Percentiles rank a stretch among this genome's conserved stretches.
These are phyloP conservation scores for Melanopsichium pennsylvanicum DNA, from an alignment of 1,284 basidiomycete genomes.

Conservation along the genomic window DNA sequence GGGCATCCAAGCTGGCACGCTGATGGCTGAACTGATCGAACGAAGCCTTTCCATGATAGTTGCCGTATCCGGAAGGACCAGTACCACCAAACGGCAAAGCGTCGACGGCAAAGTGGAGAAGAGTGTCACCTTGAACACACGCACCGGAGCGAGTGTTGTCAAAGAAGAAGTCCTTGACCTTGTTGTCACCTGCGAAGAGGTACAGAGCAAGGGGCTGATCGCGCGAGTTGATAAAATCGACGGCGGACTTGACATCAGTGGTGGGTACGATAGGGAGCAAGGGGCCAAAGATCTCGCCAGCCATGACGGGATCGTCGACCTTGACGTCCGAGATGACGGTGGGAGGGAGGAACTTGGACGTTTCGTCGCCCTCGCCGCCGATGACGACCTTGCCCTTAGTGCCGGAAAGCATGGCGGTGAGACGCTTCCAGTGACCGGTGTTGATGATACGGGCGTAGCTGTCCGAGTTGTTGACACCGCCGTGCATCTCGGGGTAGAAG, in stretches of 20 bases:
- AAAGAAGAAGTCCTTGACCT: conserved; percentile 72
- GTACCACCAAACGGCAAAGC: conserved; percentile 71
- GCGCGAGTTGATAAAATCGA: conserved; percentile 67
- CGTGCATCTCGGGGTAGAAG: conserved; percentile 66
- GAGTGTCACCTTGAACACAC: conserved; percentile 47
- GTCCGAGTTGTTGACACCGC: conserved; percentile 67
- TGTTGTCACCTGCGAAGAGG: conserved; percentile 74
- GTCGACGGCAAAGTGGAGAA: conserved; percentile 70
- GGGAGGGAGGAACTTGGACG: conserved; percentile 73
- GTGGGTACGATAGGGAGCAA: conserved; percentile 80
- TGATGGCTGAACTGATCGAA: conserved; percentile 70
- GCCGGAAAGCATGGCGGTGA: conserved; percentile 73
- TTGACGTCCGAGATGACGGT: conserved; percentile 74
- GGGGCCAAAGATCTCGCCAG: conserved; percentile 80
- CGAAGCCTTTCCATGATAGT: conserved; percentile 68
- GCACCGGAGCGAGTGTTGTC: conserved; percentile 57
- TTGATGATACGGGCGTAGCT: conserved; percentile 71
- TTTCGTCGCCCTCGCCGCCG: conserved; percentile 75
- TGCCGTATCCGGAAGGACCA: conserved; percentile 69
- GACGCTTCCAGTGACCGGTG: conserved; percentile 72
- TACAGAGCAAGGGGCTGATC: conserved; percentile 81
- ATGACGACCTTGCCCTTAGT: conserved; percentile 77
- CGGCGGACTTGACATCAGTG: conserved; percentile 64
- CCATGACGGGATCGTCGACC: conserved; percentile 71
- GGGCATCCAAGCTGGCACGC: conserved; percentile 68